Conservation (phyloP, 768 basidiomycete genomes). For the Lactarius hengduanensis region DNA sequence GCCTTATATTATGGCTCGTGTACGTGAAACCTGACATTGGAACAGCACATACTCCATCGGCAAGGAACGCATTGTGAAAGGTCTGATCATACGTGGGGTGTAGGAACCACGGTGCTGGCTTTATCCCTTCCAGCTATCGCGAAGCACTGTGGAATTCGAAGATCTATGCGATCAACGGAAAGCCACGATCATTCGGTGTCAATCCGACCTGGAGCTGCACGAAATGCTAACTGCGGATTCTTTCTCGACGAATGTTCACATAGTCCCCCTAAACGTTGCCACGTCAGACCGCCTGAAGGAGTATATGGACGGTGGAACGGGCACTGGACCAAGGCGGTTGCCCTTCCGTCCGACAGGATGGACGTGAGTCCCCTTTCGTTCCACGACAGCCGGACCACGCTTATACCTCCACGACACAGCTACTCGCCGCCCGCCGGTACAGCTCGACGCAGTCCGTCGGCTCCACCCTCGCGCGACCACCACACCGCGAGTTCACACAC, state of each 20-base stretch:
- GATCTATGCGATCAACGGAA: slow-evolving; percentile 91
- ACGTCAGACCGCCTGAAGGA: slow-evolving; percentile 71
- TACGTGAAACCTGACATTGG: background rate
- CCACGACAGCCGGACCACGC: too few relatives aligned
- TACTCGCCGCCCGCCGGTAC: slow-evolving; percentile 64
- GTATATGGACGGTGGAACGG: slow-evolving; percentile 78
- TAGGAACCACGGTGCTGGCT: background rate
- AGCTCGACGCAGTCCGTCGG: slow-evolving; percentile 62
- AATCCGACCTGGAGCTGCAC: slow-evolving; percentile 81
- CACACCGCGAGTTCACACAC: slow-evolving; percentile 66
- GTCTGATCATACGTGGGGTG: slow-evolving; percentile 37
- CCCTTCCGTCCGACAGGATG: slow-evolving; percentile 94
- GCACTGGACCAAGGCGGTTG: slow-evolving; percentile 68
- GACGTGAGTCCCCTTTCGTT: slow-evolving; percentile 60
- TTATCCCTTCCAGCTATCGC: slow-evolving; percentile 66
- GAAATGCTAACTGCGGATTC: slow-evolving; percentile 76
- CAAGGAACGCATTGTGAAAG: slow-evolving; percentile 97
- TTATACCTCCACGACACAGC: slow-evolving; percentile 37
- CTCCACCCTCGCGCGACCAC: slow-evolving; percentile 64
- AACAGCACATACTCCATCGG: slow-evolving; percentile 92
- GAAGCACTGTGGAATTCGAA: slow-evolving; percentile 64
- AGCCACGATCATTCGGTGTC: slow-evolving; percentile 77
- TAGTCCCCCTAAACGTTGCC: slow-evolving; percentile 77
- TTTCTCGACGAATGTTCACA: slow-evolving; percentile 72
- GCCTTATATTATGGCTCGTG: background rate